Evolutionary conservation across 2,329 filamentous ascomycete species (phyloP).

Genomic region (Venturia nashicola): DNA sequence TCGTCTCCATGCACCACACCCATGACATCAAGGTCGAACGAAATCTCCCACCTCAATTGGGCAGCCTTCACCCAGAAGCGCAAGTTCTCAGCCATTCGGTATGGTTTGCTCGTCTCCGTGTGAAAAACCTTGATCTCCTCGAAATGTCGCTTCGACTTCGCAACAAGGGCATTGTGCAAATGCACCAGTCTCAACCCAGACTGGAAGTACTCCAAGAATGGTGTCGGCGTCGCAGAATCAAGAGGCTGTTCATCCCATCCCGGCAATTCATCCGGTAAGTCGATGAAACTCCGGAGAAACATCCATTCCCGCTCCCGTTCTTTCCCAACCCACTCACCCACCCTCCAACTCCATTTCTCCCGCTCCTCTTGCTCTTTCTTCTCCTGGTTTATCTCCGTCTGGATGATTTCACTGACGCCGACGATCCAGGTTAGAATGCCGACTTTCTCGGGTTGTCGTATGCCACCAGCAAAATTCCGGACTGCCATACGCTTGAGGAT

Average conservation of each 20-base stretch:
- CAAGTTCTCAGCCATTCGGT: slow-evolving; percentile 85
- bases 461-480: slow-evolving; percentile 72
- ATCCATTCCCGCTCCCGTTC: slow-evolving; percentile 69
- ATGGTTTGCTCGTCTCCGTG: slow-evolving; percentile 87
- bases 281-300: slow-evolving; percentile 65
- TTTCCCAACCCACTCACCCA: slow-evolving; percentile 58
- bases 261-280: slow-evolving; percentile 13
- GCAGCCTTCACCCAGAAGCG: slow-evolving; percentile 94
- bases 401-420: slow-evolving; percentile 64
- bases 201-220: slow-evolving; percentile 61
- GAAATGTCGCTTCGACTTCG: slow-evolving; percentile 74
- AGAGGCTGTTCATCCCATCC: slow-evolving; percentile 43
- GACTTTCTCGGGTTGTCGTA: slow-evolving; percentile 65
- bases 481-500: slow-evolving; percentile 84
- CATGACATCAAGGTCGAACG: slow-evolving; percentile 71
- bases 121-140: slow-evolving; percentile 83
- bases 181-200: slow-evolving; percentile 72
- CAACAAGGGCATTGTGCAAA: slow-evolving; percentile 81
- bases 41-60: slow-evolving; percentile 83
- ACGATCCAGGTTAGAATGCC: slow-evolving; percentile 69
- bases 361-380: slow-evolving; percentile 59
- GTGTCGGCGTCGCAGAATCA: slow-evolving; percentile 54
- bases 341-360: slow-evolving; percentile 68
- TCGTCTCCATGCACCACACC: slow-evolving; percentile 63
- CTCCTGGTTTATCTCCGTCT: slow-evolving; percentile 66